Conservation (phyloP, 768 basidiomycete genomes). For the Russula sp. region DNA sequence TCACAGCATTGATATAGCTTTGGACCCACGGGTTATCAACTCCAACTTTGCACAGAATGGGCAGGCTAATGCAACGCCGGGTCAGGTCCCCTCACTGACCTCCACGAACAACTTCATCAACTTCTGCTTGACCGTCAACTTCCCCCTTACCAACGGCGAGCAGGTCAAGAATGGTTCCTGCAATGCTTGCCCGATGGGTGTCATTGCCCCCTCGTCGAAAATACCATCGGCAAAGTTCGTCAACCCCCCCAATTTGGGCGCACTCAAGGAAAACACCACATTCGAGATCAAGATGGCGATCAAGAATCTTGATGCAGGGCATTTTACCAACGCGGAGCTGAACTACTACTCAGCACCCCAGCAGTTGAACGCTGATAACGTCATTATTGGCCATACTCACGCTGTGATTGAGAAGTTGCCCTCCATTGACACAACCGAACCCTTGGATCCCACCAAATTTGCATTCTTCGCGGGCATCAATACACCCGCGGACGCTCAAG, state of each 20-base stretch:
- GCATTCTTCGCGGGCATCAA: slow-evolving; percentile 60
- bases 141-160: slow-evolving; percentile 41
- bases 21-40: slow-evolving; percentile 41
- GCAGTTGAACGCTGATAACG: slow-evolving; percentile 35
- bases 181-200: slow-evolving; percentile 34
- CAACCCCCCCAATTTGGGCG: slow-evolving; percentile 33
- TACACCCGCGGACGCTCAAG: slow-evolving; percentile 28
- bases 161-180: slow-evolving; percentile 34
- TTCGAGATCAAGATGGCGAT: slow-evolving; percentile 39
- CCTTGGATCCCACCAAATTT: slow-evolving; percentile 45
- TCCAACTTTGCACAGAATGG: slow-evolving; percentile 43
- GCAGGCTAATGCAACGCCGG: slow-evolving; percentile 31
- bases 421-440: slow-evolving; percentile 35
- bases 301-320: slow-evolving; percentile 36
- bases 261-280: slow-evolving; percentile 34
- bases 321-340: slow-evolving; percentile 42
- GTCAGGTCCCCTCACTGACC: slow-evolving; percentile 45
- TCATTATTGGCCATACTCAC: slow-evolving; percentile 49
- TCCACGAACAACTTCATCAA: slow-evolving; percentile 64
- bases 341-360: slow-evolving; percentile 49
- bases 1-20: slow-evolving; percentile 17
- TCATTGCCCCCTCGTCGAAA: slow-evolving; percentile 36
- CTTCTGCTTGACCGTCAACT: slow-evolving; percentile 35
- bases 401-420: slow-evolving; percentile 44
- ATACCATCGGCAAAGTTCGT: slow-evolving; percentile 45